phyloP scores from a whole-genome alignment of 148 eudicot genomes.

The Tetragonia tetragonoides region DNA sequence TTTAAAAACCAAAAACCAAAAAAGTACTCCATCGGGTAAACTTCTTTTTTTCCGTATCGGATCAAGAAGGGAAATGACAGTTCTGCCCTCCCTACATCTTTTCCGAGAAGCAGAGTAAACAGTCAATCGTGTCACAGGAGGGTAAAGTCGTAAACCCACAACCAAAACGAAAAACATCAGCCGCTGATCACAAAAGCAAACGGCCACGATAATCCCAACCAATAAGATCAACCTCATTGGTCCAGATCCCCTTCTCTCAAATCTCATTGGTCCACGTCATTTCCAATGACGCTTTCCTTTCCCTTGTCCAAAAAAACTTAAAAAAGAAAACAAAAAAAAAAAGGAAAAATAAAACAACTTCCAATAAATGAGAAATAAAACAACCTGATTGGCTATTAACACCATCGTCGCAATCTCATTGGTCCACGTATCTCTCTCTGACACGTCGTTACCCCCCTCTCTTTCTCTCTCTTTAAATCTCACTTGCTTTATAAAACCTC shows the following conservation, averaged over 20 bases:
- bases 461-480: background rate
- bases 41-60: too few species aligned
- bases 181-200: background rate
- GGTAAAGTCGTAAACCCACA: background rate
- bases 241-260: background rate
- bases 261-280: slow-evolving; percentile 46
- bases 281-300: slow-evolving; percentile 28
- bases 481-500: slow-evolving; percentile 2
- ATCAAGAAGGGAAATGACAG: too few species aligned
- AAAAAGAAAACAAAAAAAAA: background rate
- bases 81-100: too few species aligned
- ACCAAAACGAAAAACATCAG: background rate
- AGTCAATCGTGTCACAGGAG: background rate
- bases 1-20: too few species aligned
- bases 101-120: too few species aligned
- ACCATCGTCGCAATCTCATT: slow-evolving; percentile 19
- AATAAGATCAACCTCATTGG: slow-evolving; percentile 14
- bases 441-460: slow-evolving; percentile 30
- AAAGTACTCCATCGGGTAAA: too few species aligned
- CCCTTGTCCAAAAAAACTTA: background rate
- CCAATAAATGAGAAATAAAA: background rate
- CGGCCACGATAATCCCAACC: slow-evolving; percentile 30
- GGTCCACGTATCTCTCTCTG: slow-evolving; percentile 54
- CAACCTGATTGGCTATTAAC: slow-evolving; percentile 27
- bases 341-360: background rate